Conservation (phyloP, 768 basidiomycete species). For the Chiua virens region DNA sequence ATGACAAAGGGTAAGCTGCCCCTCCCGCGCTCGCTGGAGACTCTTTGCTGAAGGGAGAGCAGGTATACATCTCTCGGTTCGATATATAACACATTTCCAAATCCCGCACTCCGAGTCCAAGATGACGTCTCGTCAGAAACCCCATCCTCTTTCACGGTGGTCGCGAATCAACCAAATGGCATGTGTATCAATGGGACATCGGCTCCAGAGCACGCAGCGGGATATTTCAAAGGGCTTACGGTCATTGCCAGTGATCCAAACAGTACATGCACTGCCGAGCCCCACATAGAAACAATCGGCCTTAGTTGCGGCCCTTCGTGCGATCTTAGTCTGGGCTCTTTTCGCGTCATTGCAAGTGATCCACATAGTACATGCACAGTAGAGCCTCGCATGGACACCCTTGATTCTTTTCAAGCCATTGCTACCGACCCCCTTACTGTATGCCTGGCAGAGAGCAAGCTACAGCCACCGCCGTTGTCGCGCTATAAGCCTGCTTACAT, state of each 20-base stretch:
- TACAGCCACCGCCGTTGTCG: slow-evolving; percentile 8
- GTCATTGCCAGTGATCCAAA: slow-evolving; percentile 22
- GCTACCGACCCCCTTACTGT: slow-evolving; percentile 21
- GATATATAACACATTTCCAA: slow-evolving; percentile 90
- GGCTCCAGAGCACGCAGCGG: neutral
- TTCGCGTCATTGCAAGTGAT: slow-evolving; percentile 19
- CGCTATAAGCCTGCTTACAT: slow-evolving; percentile 81
- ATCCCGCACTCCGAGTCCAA: slow-evolving; percentile 68
- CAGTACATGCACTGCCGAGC: slow-evolving; percentile 17
- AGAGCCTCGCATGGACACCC: slow-evolving; percentile 8
- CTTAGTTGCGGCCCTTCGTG: neutral
- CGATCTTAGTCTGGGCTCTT: slow-evolving; percentile 5
- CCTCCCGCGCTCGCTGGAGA: neutral
- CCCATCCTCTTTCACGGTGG: slow-evolving; percentile 20
- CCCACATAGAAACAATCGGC: neutral
- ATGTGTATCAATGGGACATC: slow-evolving; percentile 16
- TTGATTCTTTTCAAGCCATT: slow-evolving; percentile 17
- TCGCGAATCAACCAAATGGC: slow-evolving; percentile 20
- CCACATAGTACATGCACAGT: slow-evolving; percentile 16
- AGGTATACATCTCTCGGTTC: slow-evolving; percentile 99
- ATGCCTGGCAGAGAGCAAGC: slow-evolving; percentile 16
- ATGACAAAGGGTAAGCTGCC: slow-evolving; percentile 80
- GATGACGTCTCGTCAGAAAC: slow-evolving; percentile 7
- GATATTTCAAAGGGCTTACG: slow-evolving; percentile 7
- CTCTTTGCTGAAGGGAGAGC: neutral